These are phyloP conservation scores for Kuraishia molischiana DNA, from an alignment of 805 yeast genomes.

Conservation along the genomic window DNA sequence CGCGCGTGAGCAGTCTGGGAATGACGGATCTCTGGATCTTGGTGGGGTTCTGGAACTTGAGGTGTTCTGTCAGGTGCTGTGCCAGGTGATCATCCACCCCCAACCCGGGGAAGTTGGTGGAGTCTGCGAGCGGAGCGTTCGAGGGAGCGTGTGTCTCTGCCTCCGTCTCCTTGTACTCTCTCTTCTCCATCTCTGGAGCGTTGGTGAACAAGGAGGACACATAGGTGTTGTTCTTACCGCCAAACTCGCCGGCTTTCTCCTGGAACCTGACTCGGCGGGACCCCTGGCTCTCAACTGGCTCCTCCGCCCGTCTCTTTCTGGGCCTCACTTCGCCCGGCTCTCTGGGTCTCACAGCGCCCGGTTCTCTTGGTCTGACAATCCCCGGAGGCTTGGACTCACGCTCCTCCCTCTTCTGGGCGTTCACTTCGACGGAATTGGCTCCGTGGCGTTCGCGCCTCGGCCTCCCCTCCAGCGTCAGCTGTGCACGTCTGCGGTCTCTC, in stretches of 20 bases:
- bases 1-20: conserved; percentile 43
- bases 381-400: background rate
- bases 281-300: background rate
- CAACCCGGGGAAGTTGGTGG: conserved; percentile 60
- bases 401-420: conserved; percentile 3
- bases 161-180: conserved; percentile 16
- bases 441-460: conserved; percentile 18
- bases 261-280: conserved; percentile 27
- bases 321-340: conserved; percentile 1
- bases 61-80: conserved; percentile 42
- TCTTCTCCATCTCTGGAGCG: conserved; percentile 40
- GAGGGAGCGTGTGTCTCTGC: conserved; percentile 45
- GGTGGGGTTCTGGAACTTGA: conserved; percentile 64
- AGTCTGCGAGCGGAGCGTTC: conserved; percentile 76
- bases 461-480: conserved; percentile 34
- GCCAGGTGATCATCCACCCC: conserved; percentile 51
- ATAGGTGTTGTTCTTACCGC: conserved; percentile 51
- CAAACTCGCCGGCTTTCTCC: conserved; percentile 40
- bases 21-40: conserved; percentile 76
- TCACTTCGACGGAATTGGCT: conserved; percentile 7
- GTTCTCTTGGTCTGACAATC: conserved; percentile 2
- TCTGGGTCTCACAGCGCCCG: conserved; percentile 1
- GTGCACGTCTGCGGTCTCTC: conserved; percentile 68
- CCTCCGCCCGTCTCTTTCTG: conserved; percentile 1
- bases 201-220: conserved; percentile 83